phyloP scores from a whole-genome alignment of 83 land plant genomes.

The Diphasiastrum complanatum region DNA sequence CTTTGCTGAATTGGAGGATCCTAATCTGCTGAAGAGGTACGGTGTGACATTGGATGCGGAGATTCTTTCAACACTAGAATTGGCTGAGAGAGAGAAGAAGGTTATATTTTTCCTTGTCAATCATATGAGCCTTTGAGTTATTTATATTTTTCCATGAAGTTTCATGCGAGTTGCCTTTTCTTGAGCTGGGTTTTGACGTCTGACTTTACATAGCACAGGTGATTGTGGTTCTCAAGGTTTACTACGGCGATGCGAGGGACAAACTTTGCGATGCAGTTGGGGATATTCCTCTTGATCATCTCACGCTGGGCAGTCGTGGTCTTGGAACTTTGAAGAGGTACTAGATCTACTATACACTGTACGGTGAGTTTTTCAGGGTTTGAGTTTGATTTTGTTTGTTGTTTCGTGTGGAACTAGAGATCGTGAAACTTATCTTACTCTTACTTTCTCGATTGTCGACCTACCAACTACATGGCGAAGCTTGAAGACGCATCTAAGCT shows the following conservation, averaged over 20 bases:
- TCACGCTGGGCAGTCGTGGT: slow-evolving; percentile 9
- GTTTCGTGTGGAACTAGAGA: no score
- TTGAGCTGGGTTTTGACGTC: neutral
- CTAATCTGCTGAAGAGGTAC: neutral
- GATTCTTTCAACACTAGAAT: neutral
- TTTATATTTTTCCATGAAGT: neutral
- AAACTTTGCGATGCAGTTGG: slow-evolving; percentile 6
- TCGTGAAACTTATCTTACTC: no score
- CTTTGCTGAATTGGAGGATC: neutral
- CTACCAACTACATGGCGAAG: no score
- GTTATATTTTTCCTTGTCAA: neutral
- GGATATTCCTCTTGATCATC: neutral
- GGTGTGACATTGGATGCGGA: slow-evolving; percentile 6
- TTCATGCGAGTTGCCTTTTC: neutral
- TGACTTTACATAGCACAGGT: neutral
- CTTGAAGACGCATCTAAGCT: no score
- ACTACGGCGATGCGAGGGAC: slow-evolving; percentile 14
- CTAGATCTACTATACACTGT: no score
- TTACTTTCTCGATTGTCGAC: no score
- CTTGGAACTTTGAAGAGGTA: slow-evolving; percentile 8
- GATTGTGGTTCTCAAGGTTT: neutral
- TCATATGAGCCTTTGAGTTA: neutral
- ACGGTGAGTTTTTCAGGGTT: no score
- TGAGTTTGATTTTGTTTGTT: no score
- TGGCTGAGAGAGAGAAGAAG: neutral